phyloP scores from a whole-genome alignment of 2,329 filamentous ascomycete genomes.

The Cordyceps fumosorosea region DNA sequence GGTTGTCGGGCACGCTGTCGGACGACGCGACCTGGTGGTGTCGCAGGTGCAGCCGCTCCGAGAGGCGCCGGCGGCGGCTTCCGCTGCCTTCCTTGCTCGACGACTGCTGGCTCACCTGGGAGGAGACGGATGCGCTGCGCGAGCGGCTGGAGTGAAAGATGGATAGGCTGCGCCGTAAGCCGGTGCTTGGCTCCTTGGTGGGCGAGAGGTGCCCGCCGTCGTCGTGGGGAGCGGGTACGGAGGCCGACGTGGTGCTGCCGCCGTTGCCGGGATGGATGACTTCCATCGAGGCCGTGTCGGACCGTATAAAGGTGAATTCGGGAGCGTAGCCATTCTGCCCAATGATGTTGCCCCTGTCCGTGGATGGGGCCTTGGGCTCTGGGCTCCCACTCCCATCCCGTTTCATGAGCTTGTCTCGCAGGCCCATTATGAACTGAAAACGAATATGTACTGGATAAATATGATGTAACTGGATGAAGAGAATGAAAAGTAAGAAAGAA shows the following conservation, averaged over 20 bases:
- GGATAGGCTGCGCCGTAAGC: slow-evolving; percentile 37
- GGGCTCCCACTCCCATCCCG: slow-evolving; percentile 37
- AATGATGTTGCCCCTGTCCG: slow-evolving; percentile 23
- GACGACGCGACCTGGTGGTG: slow-evolving; percentile 53
- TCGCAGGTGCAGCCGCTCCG: slow-evolving; percentile 61
- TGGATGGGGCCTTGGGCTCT: slow-evolving; percentile 20
- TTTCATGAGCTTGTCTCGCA: slow-evolving; percentile 49
- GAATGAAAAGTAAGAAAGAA: neutral
- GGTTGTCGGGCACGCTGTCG: slow-evolving; percentile 68
- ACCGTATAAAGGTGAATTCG: slow-evolving; percentile 77
- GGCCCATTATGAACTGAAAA: slow-evolving; percentile 34
- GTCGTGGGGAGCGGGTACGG: slow-evolving; percentile 16
- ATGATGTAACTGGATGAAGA: neutral
- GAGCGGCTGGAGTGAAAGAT: slow-evolving; percentile 40
- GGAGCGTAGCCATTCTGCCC: slow-evolving; percentile 32
- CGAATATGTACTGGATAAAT: neutral
- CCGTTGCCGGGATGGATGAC: slow-evolving; percentile 61
- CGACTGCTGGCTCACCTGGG: slow-evolving; percentile 30
- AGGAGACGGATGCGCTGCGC: slow-evolving; percentile 42
- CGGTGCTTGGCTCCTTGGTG: slow-evolving; percentile 22
- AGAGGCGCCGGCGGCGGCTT: slow-evolving; percentile 40
- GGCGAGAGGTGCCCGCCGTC: slow-evolving; percentile 23
- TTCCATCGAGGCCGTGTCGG: slow-evolving; percentile 76
- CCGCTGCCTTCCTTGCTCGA: slow-evolving; percentile 20
- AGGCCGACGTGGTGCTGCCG: slow-evolving; percentile 18